phyloP scores from a whole-genome alignment of 73 alveolate genomes.

The Tetrahymena borealis region DNA sequence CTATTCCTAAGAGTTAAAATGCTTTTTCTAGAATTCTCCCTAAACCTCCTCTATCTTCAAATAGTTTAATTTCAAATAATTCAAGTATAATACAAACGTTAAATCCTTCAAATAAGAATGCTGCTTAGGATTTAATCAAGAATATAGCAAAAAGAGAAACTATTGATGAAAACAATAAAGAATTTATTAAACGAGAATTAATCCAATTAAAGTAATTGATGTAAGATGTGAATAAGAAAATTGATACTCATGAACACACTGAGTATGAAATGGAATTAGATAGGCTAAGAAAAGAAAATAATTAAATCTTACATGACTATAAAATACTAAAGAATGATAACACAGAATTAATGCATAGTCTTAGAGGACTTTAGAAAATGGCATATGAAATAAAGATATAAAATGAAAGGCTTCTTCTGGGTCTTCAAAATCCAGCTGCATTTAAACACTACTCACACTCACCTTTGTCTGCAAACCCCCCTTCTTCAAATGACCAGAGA shows the following conservation, averaged over 20 bases:
- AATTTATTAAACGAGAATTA: neutral
- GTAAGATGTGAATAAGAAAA: neutral
- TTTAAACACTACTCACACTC: neutral
- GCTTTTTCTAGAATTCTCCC: neutral
- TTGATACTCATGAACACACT: neutral
- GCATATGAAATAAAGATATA: neutral
- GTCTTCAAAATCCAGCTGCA: neutral
- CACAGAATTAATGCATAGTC: neutral
- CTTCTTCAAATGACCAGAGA: neutral
- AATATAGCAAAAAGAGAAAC: neutral
- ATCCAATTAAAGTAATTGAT: neutral
- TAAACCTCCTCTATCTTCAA: neutral
- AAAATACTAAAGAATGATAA: neutral
- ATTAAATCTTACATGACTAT: neutral
- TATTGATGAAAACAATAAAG: neutral
- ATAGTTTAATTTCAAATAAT: neutral
- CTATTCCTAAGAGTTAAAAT: neutral
- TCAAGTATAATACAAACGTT: neutral
- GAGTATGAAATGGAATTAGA: neutral
- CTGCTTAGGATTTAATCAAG: neutral
- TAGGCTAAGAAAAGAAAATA: neutral
- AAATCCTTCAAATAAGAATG: neutral
- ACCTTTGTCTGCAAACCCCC: neutral
- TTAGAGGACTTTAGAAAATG: neutral
- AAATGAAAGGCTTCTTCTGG: neutral